A percentile compares a stretch with the other conserved stretches of the same genome.
These are phyloP conservation scores for Trametes cubensis DNA, from an alignment of 768 basidiomycete species.

Conservation along the genomic window DNA sequence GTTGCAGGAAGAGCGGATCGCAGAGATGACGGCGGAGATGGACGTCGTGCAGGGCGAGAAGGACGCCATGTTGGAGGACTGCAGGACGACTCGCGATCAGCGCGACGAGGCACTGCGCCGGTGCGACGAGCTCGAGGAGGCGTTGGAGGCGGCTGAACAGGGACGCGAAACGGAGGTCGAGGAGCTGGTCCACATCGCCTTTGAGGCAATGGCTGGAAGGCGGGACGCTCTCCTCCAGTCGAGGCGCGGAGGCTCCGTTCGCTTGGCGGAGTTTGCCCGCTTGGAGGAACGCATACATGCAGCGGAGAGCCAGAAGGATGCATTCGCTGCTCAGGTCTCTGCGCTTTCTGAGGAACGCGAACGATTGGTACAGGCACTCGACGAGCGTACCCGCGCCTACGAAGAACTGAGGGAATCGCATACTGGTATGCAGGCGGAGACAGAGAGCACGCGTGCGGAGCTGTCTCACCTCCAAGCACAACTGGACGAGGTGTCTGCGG, in stretches of 20 bases:
- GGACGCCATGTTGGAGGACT: slow-evolving; percentile 84
- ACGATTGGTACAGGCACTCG: slow-evolving; percentile 1
- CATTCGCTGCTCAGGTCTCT: slow-evolving; percentile 4
- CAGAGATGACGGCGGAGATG: slow-evolving; percentile 70
- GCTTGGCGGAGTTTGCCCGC: background rate
- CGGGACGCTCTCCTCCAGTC: slow-evolving; percentile 1
- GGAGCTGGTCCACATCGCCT: slow-evolving; percentile 30
- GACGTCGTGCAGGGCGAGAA: slow-evolving; percentile 69
- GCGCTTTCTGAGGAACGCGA: slow-evolving; percentile 5
- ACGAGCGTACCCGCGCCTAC: slow-evolving; percentile 4
- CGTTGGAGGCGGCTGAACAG: slow-evolving; percentile 47
- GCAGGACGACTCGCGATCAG: slow-evolving; percentile 73
- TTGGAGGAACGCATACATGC: slow-evolving; percentile 15
- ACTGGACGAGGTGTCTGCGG: slow-evolving; percentile 7
- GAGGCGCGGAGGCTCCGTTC: background rate
- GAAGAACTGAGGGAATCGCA: slow-evolving; percentile 5
- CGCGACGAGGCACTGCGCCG: slow-evolving; percentile 62
- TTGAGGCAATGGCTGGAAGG: slow-evolving; percentile 20
- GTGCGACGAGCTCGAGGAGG: slow-evolving; percentile 65
- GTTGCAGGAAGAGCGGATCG: slow-evolving; percentile 73
- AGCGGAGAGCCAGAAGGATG: slow-evolving; percentile 10
- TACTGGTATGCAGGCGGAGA: background rate
- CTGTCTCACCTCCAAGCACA: slow-evolving; percentile 9
- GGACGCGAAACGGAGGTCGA: slow-evolving; percentile 31
- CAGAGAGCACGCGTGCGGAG: background rate